Conservation (phyloP, 441 rosid species). For the Melastoma candidum region DNA sequence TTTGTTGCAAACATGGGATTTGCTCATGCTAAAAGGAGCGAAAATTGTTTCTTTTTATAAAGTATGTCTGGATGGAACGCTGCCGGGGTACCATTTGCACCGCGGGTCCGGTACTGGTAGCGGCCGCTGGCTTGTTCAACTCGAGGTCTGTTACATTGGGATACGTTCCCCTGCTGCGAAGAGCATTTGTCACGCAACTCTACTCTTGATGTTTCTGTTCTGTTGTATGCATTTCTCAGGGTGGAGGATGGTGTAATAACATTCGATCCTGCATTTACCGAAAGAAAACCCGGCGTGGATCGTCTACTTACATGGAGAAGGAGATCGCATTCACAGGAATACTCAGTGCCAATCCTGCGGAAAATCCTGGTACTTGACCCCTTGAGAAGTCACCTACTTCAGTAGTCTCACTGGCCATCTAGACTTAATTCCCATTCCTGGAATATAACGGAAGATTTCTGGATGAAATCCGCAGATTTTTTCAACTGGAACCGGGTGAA, state of each 20-base stretch:
- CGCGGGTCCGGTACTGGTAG: conserved; percentile 81
- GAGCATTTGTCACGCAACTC: background rate
- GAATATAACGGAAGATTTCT: background rate
- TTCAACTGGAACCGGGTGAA: conserved; percentile 16
- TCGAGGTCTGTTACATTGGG: conserved; percentile 54
- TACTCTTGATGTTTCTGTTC: background rate
- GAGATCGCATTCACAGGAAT: conserved; percentile 67
- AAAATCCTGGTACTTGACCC: conserved; percentile 33
- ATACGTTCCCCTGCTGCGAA: background rate
- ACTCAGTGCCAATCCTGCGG: conserved; percentile 55
- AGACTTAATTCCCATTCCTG: no score
- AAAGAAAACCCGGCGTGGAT: conserved; percentile 62
- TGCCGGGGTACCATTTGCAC: conserved; percentile 91
- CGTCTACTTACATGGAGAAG: conserved; percentile 85
- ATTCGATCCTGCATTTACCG: conserved; percentile 68
- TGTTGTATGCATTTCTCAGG: conserved; percentile 34
- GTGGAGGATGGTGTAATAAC: conserved; percentile 97
- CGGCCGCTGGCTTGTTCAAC: conserved; percentile 83
- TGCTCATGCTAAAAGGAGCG: background rate
- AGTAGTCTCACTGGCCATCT: no score
- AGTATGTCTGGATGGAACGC: conserved; percentile 97
- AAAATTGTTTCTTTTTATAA: conserved; percentile 16
- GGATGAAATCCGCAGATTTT: background rate
- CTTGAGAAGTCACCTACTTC: background rate
- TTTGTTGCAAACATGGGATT: conserved; percentile 2